Conservation (phyloP, 2,329 filamentous ascomycete genomes). For the Colletotrichum sp. region DNA sequence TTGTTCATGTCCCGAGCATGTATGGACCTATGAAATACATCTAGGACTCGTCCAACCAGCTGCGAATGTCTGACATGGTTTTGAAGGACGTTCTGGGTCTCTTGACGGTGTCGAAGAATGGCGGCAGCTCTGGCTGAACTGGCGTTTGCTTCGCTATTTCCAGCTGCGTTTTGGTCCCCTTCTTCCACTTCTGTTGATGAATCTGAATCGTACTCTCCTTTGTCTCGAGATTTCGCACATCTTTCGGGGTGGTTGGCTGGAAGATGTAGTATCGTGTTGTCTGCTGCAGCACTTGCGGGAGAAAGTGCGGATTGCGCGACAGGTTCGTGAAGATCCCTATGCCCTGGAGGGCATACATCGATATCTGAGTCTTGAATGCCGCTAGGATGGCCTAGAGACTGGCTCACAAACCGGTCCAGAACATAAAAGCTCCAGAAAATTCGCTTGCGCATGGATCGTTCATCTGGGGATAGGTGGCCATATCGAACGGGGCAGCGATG, state of each 20-base stretch:
- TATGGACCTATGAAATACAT: constrained; percentile 16
- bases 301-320: background rate
- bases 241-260: constrained; percentile 9
- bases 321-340: constrained; percentile 29
- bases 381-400: constrained; percentile 39
- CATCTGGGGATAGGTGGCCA: constrained; percentile 39
- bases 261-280: constrained; percentile 1
- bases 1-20: constrained; percentile 1
- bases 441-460: constrained; percentile 40
- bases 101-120: background rate
- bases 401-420: constrained; percentile 39
- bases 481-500: constrained; percentile 58
- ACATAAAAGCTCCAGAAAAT: constrained; percentile 45
- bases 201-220: background rate
- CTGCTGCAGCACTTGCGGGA: background rate
- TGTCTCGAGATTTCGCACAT: background rate
- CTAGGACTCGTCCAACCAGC: constrained; percentile 3
- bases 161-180: background rate
- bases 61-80: constrained; percentile 5
- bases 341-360: constrained; percentile 39
- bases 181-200: background rate
- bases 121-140: background rate
- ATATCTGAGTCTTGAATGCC: constrained; percentile 40
- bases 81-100: constrained; percentile 5
- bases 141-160: background rate